Evolutionary conservation across 148 eudicot species (phyloP).

Genomic region (Nepenthes mirabilis): DNA sequence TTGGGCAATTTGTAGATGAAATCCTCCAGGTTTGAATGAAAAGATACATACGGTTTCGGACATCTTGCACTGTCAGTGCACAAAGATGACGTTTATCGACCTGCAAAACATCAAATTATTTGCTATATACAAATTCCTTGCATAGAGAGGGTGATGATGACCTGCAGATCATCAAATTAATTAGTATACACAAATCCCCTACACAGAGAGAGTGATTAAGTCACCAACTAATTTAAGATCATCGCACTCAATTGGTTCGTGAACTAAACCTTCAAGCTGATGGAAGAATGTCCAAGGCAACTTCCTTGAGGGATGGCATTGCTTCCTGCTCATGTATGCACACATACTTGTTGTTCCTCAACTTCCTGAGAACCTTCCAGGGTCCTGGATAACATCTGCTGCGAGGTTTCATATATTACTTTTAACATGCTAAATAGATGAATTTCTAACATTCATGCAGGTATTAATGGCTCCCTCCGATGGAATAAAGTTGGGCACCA

Average conservation of each 20-base stretch:
- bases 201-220: not conserved
- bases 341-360: conserved; percentile 32
- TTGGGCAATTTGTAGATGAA: too few relatives aligned
- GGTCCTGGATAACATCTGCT: conserved; percentile 89
- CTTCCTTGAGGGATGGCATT: conserved; percentile 93
- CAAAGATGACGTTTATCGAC: too few relatives aligned
- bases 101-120: too few relatives aligned
- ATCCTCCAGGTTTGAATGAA: too few relatives aligned
- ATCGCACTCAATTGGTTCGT: not conserved
- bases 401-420: not conserved
- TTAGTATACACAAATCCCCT: too few relatives aligned
- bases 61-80: too few relatives aligned
- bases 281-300: conserved; percentile 86
- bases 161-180: too few relatives aligned
- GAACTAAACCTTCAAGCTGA: conserved; percentile 26
- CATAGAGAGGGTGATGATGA: too few relatives aligned
- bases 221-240: not conserved
- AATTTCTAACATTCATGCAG: not conserved
- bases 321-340: conserved; percentile 69
- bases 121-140: too few relatives aligned
- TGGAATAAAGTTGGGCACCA: not conserved
- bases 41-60: too few relatives aligned
- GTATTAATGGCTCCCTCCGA: not conserved
- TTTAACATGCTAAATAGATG: not conserved
- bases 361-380: conserved; percentile 73